Conservation (phyloP, 179 eudicot species). For the Camellia oleifera region DNA sequence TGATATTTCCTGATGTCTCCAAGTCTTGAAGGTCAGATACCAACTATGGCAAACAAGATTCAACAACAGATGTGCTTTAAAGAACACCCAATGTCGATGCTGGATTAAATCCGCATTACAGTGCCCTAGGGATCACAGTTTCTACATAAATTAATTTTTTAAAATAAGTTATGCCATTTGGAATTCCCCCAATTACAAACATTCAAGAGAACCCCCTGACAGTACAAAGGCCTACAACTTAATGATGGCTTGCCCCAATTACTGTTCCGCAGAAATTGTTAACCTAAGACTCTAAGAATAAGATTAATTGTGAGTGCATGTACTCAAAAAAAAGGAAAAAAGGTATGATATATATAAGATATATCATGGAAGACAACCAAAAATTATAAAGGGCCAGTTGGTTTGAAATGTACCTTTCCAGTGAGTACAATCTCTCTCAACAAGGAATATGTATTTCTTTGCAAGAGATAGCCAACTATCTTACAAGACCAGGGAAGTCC, state of each 20-base stretch:
- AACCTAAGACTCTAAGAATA: not conserved
- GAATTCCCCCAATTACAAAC: no score
- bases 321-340: not conserved
- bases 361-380: no score
- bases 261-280: not conserved
- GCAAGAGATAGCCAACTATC: conserved; percentile 57
- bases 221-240: not conserved
- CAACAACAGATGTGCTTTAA: no score
- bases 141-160: no score
- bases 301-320: not conserved
- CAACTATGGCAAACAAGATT: no score
- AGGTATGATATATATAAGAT: not conserved
- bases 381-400: not conserved
- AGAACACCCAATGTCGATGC: no score
- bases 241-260: not conserved
- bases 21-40: no score
- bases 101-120: no score
- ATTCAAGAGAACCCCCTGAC: not conserved
- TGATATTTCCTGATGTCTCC: no score
- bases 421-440: conserved; percentile 62
- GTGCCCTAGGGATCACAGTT: no score
- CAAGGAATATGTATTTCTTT: conserved; percentile 46
- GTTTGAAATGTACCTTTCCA: conserved; percentile 36
- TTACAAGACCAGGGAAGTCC: conserved; percentile 91
- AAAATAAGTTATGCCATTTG: no score